These are phyloP conservation scores for Piromyces sp. DNA, from an alignment of 192 early-diverging fungal genomes.

Conservation along the genomic window DNA sequence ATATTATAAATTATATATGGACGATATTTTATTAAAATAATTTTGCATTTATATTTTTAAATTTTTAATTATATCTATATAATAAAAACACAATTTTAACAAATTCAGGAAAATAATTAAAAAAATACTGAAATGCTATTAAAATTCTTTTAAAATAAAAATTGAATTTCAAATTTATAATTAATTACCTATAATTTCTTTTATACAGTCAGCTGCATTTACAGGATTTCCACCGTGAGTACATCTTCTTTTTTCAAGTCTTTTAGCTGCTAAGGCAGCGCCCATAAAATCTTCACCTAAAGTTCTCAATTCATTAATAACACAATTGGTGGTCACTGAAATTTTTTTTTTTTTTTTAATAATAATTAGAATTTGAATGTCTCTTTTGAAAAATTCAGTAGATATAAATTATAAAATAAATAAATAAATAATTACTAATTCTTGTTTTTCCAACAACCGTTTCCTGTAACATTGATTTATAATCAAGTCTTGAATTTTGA, in stretches of 20 bases:
- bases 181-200: constrained; percentile 37
- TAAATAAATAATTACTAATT: constrained; percentile 28
- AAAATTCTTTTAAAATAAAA: too few relatives aligned
- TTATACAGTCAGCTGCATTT: constrained; percentile 47
- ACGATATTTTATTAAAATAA: too few relatives aligned
- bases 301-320: constrained; percentile 46
- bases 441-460: constrained; percentile 46
- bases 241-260: constrained; percentile 68
- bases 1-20: too few relatives aligned
- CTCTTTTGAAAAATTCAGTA: too few relatives aligned
- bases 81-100: too few relatives aligned
- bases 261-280: constrained; percentile 37
- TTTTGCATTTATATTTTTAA: too few relatives aligned
- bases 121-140: too few relatives aligned
- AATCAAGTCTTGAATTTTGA: constrained; percentile 37
- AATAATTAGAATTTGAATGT: too few relatives aligned
- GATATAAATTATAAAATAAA: neutral
- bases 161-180: too few relatives aligned
- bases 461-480: constrained; percentile 39
- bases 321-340: constrained; percentile 52
- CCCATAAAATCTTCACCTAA: constrained; percentile 38
- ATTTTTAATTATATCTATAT: too few relatives aligned
- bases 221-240: constrained; percentile 44
- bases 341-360: neutral
- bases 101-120: too few relatives aligned